Conservation (phyloP, 2,329 filamentous ascomycete genomes). For the Seiridium unicorne region DNA sequence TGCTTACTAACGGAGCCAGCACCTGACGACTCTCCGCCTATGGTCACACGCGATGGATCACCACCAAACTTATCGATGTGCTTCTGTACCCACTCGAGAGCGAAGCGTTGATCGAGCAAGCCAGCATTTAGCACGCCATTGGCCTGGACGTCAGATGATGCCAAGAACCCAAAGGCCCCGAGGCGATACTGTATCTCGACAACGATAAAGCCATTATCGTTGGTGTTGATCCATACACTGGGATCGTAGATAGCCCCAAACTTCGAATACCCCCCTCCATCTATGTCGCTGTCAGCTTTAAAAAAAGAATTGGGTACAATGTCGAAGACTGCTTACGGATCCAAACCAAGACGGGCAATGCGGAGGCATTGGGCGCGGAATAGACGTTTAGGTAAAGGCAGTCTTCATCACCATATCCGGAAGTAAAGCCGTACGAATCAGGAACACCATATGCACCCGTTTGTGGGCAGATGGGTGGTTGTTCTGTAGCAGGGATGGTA, state of each 20-base stretch:
- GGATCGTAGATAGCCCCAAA: conserved; percentile 19
- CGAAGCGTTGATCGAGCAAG: conserved; percentile 31
- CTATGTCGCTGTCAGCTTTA: conserved; percentile 16
- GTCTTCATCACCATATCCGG: conserved; percentile 39
- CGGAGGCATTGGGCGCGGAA: conserved; percentile 31
- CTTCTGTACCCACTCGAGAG: conserved; percentile 50
- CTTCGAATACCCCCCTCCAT: conserved; percentile 43
- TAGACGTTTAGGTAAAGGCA: conserved; percentile 47
- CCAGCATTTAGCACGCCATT: not conserved
- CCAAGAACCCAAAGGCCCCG: not conserved
- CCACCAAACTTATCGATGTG: conserved; percentile 53
- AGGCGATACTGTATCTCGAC: conserved; percentile 39
- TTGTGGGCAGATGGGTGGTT: conserved; percentile 33
- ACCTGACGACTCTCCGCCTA: conserved; percentile 54
- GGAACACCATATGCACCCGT: conserved; percentile 15
- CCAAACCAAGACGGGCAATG: conserved; percentile 44
- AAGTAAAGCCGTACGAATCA: conserved; percentile 12
- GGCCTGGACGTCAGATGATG: not conserved
- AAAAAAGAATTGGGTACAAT: not conserved
- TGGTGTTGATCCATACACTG: conserved; percentile 30
- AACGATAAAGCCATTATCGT: conserved; percentile 37
- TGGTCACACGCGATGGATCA: conserved; percentile 48
- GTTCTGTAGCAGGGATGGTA: conserved; percentile 26
- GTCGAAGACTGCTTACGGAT: conserved; percentile 31
- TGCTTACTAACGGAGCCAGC: conserved; percentile 47